Percentiles rank a stretch among this genome's conserved stretches.
Evolutionary conservation across 1,139 yeast species (phyloP).

Genomic region (Hyphopichia fennica): DNA sequence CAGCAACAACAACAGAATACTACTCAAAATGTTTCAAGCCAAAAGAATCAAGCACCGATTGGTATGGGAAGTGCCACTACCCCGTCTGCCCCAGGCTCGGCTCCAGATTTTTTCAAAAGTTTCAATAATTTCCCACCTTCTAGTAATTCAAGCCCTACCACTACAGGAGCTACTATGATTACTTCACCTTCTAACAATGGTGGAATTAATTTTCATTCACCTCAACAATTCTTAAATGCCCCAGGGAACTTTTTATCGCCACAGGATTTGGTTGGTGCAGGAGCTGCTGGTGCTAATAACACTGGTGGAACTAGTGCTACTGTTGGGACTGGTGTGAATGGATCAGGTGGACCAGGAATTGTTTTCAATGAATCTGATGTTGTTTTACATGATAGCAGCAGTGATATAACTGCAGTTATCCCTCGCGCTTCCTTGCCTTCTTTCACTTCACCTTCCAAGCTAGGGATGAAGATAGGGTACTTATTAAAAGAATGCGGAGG

Average conservation of each 20-base stretch:
- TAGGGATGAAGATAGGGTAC: constrained; percentile 73
- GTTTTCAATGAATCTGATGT: constrained; percentile 27
- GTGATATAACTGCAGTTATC: constrained; percentile 63
- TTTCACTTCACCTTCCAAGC: constrained; percentile 67
- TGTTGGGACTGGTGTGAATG: constrained; percentile 3
- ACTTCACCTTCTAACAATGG: constrained; percentile 34
- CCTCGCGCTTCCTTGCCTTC: constrained; percentile 63
- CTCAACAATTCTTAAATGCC: constrained; percentile 39
- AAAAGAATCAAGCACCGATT: not conserved
- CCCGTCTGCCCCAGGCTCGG: constrained; percentile 4
- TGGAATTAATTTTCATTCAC: constrained; percentile 35
- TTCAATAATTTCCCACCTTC: constrained; percentile 20
- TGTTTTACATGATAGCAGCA: constrained; percentile 48
- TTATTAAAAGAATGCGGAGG: constrained; percentile 41
- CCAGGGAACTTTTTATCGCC: constrained; percentile 40
- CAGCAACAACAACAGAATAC: not conserved
- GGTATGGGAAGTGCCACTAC: constrained; percentile 6
- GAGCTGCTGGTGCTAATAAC: constrained; percentile 1
- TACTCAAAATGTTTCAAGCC: not conserved
- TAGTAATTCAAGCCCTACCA: constrained; percentile 22
- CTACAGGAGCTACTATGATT: constrained; percentile 26
- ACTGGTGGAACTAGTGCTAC: constrained; percentile 8
- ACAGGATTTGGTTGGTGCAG: constrained; percentile 13
- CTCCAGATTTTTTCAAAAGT: constrained; percentile 8
- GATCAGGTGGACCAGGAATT: not conserved